Evolutionary conservation across 257 asterid species (phyloP).

Genomic region (Penstemon newberryi): DNA sequence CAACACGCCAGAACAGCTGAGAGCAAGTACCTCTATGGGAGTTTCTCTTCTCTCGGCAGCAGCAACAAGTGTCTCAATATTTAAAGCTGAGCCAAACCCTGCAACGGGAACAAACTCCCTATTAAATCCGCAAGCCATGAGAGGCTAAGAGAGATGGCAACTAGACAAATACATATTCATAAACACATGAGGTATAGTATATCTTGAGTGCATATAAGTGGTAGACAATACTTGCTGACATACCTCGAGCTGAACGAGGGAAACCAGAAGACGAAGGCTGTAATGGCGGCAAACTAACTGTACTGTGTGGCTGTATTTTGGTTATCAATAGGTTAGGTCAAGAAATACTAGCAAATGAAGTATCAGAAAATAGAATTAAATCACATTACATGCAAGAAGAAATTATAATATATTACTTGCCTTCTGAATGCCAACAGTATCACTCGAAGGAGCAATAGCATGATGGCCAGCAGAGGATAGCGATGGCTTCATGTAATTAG

Average conservation of each 20-base stretch:
- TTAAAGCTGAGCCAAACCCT: conserved; percentile 97
- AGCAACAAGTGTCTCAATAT: conserved; percentile 94
- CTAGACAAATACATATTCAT: conserved; percentile 9
- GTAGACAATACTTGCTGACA: conserved; percentile 65
- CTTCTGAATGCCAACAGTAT: conserved; percentile 62
- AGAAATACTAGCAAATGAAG: conserved; percentile 4
- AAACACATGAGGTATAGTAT: conserved; percentile 10
- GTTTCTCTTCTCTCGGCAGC: conserved; percentile 98
- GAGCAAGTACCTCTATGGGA: conserved; percentile 78
- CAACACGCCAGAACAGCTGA: conserved; percentile 16
- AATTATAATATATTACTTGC: conserved; percentile 40
- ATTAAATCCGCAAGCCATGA: conserved; percentile 27
- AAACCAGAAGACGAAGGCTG: conserved; percentile 68
- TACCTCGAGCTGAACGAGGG: conserved; percentile 59
- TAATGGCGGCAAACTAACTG: conserved; percentile 43
- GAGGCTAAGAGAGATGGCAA: conserved; percentile 14
- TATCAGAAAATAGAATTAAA: conserved; percentile 16
- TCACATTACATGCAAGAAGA: neutral
- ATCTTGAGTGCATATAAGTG: conserved; percentile 11
- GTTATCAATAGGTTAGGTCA: conserved; percentile 27
- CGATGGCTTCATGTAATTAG: conserved; percentile 62
- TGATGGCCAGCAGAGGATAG: conserved; percentile 57
- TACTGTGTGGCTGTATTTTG: conserved; percentile 57
- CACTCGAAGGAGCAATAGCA: conserved; percentile 47
- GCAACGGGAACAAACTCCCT: conserved; percentile 26